phyloP scores from a whole-genome alignment of 2,329 filamentous ascomycete genomes.

The Aspergillus sp. region DNA sequence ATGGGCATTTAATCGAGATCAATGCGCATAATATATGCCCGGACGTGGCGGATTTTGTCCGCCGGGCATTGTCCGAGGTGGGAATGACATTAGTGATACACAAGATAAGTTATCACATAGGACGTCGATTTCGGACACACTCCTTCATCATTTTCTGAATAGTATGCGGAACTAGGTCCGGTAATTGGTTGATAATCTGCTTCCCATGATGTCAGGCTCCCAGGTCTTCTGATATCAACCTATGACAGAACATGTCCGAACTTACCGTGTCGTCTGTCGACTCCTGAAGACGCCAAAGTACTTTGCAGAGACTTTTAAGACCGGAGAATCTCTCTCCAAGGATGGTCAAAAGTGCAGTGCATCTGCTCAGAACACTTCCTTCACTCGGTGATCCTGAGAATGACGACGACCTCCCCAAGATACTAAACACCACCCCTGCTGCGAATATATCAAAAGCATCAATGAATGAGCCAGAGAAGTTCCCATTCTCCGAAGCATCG shows the following conservation, averaged over 20 bases:
- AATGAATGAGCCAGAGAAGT: constrained; percentile 11
- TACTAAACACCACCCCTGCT: constrained; percentile 13
- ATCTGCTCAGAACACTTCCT: constrained; percentile 9
- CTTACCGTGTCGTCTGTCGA: constrained; percentile 1
- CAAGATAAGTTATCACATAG: neutral
- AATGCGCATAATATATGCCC: no score
- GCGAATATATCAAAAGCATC: constrained; percentile 20
- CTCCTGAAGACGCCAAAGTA: constrained; percentile 9
- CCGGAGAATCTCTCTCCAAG: constrained; percentile 15
- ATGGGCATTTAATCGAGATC: neutral
- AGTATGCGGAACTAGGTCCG: neutral
- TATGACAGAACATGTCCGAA: neutral
- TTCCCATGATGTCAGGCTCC: no score
- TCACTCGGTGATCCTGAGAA: neutral
- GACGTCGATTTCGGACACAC: neutral
- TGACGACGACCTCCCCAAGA: constrained; percentile 1
- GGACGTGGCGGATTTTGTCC: no score
- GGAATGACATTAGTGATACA: neutral
- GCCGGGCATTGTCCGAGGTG: no score
- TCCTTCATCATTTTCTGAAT: neutral
- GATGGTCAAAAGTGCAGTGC: constrained; percentile 15
- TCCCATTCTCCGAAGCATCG: constrained; percentile 10
- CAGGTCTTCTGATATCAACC: no score
- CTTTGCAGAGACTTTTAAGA: constrained; percentile 13
- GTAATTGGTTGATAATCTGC: neutral